Base-by-base conservation (phyloP, 345 rosid genomes). In the Excoecaria agallocha region DNA sequence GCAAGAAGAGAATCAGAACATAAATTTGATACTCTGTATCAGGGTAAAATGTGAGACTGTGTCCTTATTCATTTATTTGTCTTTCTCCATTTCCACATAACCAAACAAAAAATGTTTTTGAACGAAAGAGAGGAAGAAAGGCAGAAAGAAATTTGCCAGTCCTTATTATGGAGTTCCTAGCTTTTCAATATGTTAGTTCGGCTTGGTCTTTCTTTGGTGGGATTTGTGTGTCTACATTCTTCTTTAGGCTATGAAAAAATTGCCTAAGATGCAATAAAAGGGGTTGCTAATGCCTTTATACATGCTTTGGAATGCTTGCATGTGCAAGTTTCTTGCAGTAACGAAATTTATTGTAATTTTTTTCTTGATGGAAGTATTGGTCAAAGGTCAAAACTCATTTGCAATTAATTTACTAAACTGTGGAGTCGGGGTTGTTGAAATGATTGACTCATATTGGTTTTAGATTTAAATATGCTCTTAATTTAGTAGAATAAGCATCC, bases 21-120 rank as follows among this genome's bases (percentile, higher is more conserved):
- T 71, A 95, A 84, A 84, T 85, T 86, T 49, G 97, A 95, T 77
- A 88, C 89, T 75, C 93, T 85, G 20, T 93, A 89, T 81, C 99
- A 89, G 75, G 91, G 97, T 57, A 89, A 86, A 78, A 87, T 95
- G 98, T 95, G 84, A 83, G 87, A 67, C 62, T 6, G 6, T 38
- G 37, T 79, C 57, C 59, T 68, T 16, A 9, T 61, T 52, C 46
- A 41, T 64, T 41, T 49, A 11, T 48, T 51, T 58, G 39, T 35
- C 5, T 59, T 69, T 57, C 59, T 55, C 73, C 16, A 66, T 67
- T 39, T 60, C 57, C 25, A 20, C 46, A 12, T 2, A 41, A 65
- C 66, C 15, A 6, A 19, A 49, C 11, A n/a, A n/a, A n/a, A n/a
- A n/a, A n/a, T n/a, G n/a, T n/a, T n/a, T n/a, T n/a, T n/a, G 46